Percentiles rank a stretch among this genome's conserved stretches.
phyloP scores from a whole-genome alignment of 164 flowering plant genomes.

The Nymphaea colorata region DNA sequence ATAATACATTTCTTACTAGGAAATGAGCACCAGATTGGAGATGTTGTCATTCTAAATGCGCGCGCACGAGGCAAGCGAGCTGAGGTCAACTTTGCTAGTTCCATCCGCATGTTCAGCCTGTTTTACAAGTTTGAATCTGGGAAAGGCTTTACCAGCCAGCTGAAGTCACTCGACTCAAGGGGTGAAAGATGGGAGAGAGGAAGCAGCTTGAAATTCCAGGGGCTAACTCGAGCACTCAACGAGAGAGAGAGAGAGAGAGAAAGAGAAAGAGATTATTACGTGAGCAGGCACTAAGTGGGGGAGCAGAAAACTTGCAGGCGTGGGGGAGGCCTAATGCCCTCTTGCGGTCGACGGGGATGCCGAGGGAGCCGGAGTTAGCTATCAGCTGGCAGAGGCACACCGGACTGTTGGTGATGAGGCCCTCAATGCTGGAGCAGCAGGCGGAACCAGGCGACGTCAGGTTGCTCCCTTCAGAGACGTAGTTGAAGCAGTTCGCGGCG shows the following conservation, averaged over 20 bases:
- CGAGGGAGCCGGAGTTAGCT: not conserved
- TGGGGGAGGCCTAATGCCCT: not conserved
- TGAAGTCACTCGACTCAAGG: too few relatives aligned
- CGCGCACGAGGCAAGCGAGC: too few relatives aligned
- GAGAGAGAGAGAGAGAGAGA: not conserved
- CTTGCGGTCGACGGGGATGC: not conserved
- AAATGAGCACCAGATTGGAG: too few relatives aligned
- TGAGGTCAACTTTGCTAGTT: too few relatives aligned
- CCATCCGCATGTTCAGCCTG: too few relatives aligned
- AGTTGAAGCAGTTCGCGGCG: not conserved
- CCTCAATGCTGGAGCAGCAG: not conserved
- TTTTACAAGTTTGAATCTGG: too few relatives aligned
- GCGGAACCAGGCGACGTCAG: not conserved
- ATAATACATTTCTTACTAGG: too few relatives aligned
- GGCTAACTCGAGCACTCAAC: too few relatives aligned
- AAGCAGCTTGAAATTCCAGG: too few relatives aligned
- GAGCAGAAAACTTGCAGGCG: not conserved
- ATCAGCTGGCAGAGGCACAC: not conserved
- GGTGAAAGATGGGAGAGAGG: too few relatives aligned
- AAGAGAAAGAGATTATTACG: not conserved
- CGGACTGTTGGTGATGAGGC: not conserved
- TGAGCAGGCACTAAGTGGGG: not conserved
- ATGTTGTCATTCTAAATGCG: too few relatives aligned
- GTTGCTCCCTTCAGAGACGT: not conserved
- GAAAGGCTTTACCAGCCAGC: too few relatives aligned